Percentiles rank a stretch among this genome's conserved stretches.
These are phyloP conservation scores for Cyberlindnera japonica DNA, from an alignment of 805 yeast genomes.

Conservation along the genomic window DNA sequence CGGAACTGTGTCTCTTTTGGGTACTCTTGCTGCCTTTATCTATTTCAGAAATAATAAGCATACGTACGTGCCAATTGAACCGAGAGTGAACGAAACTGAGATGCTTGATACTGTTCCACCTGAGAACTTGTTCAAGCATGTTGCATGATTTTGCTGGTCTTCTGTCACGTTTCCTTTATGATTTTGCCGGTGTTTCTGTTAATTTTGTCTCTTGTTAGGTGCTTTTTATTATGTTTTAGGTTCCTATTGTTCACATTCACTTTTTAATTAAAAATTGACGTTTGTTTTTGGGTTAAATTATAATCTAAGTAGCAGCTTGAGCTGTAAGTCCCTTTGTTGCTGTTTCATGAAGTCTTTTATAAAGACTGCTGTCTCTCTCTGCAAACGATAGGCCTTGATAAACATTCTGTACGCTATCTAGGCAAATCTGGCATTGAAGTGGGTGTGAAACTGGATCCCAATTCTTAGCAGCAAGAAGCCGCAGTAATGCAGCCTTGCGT, in stretches of 20 bases:
- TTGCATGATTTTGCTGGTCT: slow-evolving; percentile 3
- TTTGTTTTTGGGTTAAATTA: not conserved
- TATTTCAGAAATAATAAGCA: slow-evolving; percentile 37
- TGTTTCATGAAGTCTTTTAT: slow-evolving; percentile 6
- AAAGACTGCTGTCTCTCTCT: slow-evolving; percentile 22
- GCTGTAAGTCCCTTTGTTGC: not conserved
- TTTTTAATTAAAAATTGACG: not conserved
- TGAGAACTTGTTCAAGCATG: slow-evolving; percentile 42
- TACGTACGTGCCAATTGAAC: slow-evolving; percentile 42
- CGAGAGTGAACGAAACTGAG: slow-evolving; percentile 57
- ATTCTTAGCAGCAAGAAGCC: slow-evolving; percentile 66
- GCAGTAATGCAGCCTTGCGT: slow-evolving; percentile 78
- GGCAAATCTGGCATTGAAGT: slow-evolving; percentile 29
- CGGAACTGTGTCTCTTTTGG: slow-evolving; percentile 42
- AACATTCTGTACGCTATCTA: slow-evolving; percentile 28
- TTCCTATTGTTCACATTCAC: not conserved
- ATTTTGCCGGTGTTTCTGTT: not conserved
- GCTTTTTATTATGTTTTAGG: not conserved
- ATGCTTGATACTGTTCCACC: slow-evolving; percentile 65
- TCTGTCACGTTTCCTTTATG: slow-evolving; percentile 3
- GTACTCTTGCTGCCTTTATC: slow-evolving; percentile 36
- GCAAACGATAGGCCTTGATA: slow-evolving; percentile 28
- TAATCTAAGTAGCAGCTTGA: not conserved
- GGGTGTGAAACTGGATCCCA: slow-evolving; percentile 43
- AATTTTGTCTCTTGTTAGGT: not conserved